Base-by-base conservation (phyloP, 495 filamentous ascomycete genomes). In the Talaromyces stipitatus region DNA sequence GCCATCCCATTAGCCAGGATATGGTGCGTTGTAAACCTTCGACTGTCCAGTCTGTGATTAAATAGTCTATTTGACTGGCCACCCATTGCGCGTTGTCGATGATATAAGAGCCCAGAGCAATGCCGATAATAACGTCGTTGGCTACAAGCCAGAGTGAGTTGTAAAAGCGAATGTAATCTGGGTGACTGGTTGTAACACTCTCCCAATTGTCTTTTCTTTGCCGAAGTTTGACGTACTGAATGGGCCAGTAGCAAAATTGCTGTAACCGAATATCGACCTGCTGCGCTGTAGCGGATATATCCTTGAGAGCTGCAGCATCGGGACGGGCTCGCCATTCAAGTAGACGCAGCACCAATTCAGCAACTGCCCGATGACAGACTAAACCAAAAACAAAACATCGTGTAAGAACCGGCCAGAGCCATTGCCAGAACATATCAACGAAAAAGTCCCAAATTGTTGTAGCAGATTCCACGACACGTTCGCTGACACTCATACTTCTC, bases 201-300 rank as follows among this genome's bases (percentile, higher is more conserved):
- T 91, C 89, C 94, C 95, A 97, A 59, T 96, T 91, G 50, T 88
- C 84, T 62, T 92, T 95, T 43, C 92, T 79, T 59, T 89, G 83
- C 10, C 91, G 88, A 23, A 99, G 71, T 12, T 91, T 97, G 53
- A 92, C 75, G 66, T 98, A 97, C 68, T 97, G 92, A 64, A 95
- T 90, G 4, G 92, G 95, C 92, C 91, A 97, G 68, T 97, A 99
- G 71, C 94, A 97, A 69, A 97, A 97, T 65, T 99, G 94, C 66
- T 97, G 92, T 16, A 99, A 80, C 3, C 94, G 89, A 62, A 99
- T 97, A 71, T 99, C 94, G 30, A 97, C 86, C 68, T 99, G 94
- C 67, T 97, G 94, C n/a, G 94, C 95, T 2, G 92, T 97, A 11
- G 94, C 94, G 32, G 91, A 96, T 12, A 97, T 84, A 69, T 99